A percentile compares a stretch with the other conserved stretches of the same genome.
phyloP scores from a whole-genome alignment of 2,329 filamentous ascomycete genomes.

The Zasmidium angulare region DNA sequence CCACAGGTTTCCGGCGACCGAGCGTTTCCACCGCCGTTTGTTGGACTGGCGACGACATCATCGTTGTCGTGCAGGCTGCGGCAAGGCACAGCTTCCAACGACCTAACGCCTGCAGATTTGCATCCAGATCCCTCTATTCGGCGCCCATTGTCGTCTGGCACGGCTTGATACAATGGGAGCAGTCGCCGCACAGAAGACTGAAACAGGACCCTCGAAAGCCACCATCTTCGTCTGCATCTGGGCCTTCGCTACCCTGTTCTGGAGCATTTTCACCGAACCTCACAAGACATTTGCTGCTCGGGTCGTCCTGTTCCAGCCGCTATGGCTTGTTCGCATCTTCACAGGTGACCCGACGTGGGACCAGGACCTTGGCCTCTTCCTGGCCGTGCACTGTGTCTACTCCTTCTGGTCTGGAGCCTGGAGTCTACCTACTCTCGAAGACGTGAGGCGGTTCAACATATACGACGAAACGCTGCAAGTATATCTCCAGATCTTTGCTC shows the following conservation, averaged over 20 bases:
- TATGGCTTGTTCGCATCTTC: slow-evolving; percentile 29
- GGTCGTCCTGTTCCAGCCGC: slow-evolving; percentile 32
- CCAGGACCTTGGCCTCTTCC: slow-evolving; percentile 28
- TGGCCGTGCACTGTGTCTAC: slow-evolving; percentile 26
- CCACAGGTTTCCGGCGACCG: no score
- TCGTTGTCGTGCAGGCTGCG: not conserved
- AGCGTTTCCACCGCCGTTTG: no score
- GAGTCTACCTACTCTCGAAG: slow-evolving; percentile 14
- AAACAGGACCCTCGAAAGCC: slow-evolving; percentile 1
- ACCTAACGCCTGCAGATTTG: not conserved
- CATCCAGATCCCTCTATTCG: not conserved
- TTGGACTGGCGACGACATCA: not conserved
- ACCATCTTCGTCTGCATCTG: slow-evolving; percentile 26
- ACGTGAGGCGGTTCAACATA: slow-evolving; percentile 16
- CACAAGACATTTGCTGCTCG: slow-evolving; percentile 30
- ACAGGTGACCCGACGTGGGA: slow-evolving; percentile 25
- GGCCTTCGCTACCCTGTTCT: slow-evolving; percentile 28
- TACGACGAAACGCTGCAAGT: slow-evolving; percentile 21
- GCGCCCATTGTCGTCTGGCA: not conserved
- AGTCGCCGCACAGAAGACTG: not conserved
- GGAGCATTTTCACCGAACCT: slow-evolving; percentile 35
- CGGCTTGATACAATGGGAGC: slow-evolving; percentile 3
- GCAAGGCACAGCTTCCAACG: not conserved
- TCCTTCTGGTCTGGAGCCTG: slow-evolving; percentile 27
- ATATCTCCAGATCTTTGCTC: slow-evolving; percentile 28